Evolutionary conservation across 805 yeast species (phyloP).

Genomic region (Citeromyces matritensis): DNA sequence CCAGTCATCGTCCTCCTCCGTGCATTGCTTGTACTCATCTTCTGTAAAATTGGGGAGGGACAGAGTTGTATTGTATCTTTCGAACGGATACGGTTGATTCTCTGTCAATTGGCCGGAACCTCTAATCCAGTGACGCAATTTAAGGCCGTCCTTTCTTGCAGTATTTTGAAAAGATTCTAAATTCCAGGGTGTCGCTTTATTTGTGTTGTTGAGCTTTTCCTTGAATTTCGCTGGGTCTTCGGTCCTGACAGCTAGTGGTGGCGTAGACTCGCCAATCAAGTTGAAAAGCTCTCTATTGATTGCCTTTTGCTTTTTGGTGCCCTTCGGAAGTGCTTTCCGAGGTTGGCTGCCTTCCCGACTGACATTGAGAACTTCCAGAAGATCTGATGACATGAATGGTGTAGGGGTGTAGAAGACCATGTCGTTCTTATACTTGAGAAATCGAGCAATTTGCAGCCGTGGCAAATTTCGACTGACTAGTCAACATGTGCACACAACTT

Average conservation of each 20-base stretch:
- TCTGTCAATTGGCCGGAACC: slow-evolving; percentile 39
- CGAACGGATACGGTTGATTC: slow-evolving; percentile 45
- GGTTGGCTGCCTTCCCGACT: slow-evolving; percentile 17
- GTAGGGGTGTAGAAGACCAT: too few species aligned
- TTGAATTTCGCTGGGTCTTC: slow-evolving; percentile 38
- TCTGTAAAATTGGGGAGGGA: slow-evolving; percentile 59
- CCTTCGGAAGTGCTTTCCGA: slow-evolving; percentile 20
- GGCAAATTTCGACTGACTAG: too few species aligned
- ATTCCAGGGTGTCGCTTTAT: slow-evolving; percentile 76
- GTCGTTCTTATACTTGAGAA: slow-evolving; percentile 5
- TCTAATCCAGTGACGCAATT: slow-evolving; percentile 75
- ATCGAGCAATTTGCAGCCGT: neutral
- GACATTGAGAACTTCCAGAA: slow-evolving; percentile 64
- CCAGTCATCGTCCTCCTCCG: slow-evolving; percentile 27
- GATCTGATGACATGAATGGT: slow-evolving; percentile 30
- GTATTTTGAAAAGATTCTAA: slow-evolving; percentile 43
- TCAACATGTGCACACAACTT: too few species aligned
- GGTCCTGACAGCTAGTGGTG: slow-evolving; percentile 68
- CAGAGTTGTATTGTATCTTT: slow-evolving; percentile 54
- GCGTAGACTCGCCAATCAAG: slow-evolving; percentile 82
- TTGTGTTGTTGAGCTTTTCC: slow-evolving; percentile 42
- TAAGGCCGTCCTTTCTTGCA: slow-evolving; percentile 31
- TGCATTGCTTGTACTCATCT: slow-evolving; percentile 26
- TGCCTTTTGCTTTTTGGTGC: slow-evolving; percentile 30
- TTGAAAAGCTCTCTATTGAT: slow-evolving; percentile 85